Base-by-base conservation (phyloP, 305 asterid species). In the Rubia occidens region DNA sequence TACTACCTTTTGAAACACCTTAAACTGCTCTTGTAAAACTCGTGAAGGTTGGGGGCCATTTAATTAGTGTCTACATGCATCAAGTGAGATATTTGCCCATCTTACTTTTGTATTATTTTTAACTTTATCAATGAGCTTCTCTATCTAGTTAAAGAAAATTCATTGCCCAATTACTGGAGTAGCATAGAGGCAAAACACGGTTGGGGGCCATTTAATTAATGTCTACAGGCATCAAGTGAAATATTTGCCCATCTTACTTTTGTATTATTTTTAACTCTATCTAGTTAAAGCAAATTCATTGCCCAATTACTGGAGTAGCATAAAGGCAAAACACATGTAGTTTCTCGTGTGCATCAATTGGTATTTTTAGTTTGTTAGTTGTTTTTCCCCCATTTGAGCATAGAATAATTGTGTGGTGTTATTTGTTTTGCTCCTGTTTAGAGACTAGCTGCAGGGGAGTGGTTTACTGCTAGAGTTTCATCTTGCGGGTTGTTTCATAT, bases 381-480 rank as follows among this genome's bases (percentile, higher is more conserved):
- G n/a, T n/a, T n/a, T n/a, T n/a, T n/a, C n/a, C n/a, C n/a, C 3
- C 8, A 37, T 56, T 43, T 69, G 3, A 18, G 17, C 4, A 5
- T 37, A 39, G 8, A 14, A 3, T n/a, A n/a, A 37, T 42, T 66
- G 11, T 40, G 24, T 9, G 42, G 40, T 55, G 43, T 11, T 68
- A 26, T 26, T 20, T 42, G 11, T 26, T 65, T 39, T 47, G 26
- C 15, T 6, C 15, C 44, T 13, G 4, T 74, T 8, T 72, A 80
- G 84, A 80, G 84, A 60, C 69, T 80, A 66, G 82, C 84, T 58
- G 78, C 69, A 11, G 84, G 82, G 24, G 84, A 80, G 71, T 80
- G 84, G 84, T 77, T 80, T 75, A 80, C 84, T 49, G 77, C 84
- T 53, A 72, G 84, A 71, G 84, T 77, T 71, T 80, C 84, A 43